Evolutionary conservation across 176 grass and related monocot species (phyloP), one percentile per base, ranked within the genome.

Genomic region (Rhynchospora breviuscula): DNA sequence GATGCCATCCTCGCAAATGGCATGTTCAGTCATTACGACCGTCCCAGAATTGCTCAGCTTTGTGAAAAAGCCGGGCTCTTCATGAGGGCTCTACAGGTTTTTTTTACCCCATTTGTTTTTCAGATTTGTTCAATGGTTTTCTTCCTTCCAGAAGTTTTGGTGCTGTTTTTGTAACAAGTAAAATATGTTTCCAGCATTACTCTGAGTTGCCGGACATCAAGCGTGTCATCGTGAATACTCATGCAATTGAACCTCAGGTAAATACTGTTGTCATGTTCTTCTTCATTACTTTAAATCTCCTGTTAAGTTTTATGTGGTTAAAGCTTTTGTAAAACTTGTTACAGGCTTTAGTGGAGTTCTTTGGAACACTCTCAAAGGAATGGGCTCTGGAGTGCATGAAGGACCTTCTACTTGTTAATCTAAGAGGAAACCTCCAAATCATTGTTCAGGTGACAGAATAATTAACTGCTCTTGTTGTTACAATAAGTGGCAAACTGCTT

Each of bases 381-480:
- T 97, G 94, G 94, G 94, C 94, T 51, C 47, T 97, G 31, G 94
- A 97, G 92, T 97, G 94, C 89, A 94, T 97, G 94, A 97, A 94
- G 63, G 94, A 94, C 62, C 94, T 97, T 89, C 87, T 97, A 14
- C 53, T 94, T 14, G 94, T 92, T 17, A 94, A 97, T 87, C 84
- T 94, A 26, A 91, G 92, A 88, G 94, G 92, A 74, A 97, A 97
- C 85, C 89, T 97, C 80, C 94, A 97, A 76, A 94, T 97, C 69
- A 93, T 97, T 89, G 95, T 97, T 71, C 92, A 94, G 94, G 94
- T 94, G 89, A 85, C 48, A 74, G 22, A 53, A 14, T 57, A 53
- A 54, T 7, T 33, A 9, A 35, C 8, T 46, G 40, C 8, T 33
- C 18, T 18, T 78, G 5, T 53, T 76, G 67, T 53, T 63, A 59